Base-by-base conservation (phyloP, 495 filamentous ascomycete species). In the Apodospora peruviana region DNA sequence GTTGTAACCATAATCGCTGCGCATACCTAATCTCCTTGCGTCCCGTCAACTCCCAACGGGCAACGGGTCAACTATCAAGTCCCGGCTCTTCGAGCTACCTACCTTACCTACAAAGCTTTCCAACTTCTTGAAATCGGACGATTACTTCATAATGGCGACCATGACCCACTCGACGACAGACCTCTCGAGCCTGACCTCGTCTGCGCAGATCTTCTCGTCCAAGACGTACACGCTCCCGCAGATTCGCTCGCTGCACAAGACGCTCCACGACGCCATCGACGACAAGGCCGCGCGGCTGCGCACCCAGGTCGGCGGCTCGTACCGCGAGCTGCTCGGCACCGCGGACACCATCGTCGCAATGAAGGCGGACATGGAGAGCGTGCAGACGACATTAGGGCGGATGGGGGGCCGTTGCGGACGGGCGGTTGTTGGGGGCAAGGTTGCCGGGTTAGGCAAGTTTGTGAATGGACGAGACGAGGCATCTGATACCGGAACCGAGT, bases 311-410 rank as follows among this genome's bases (percentile, higher is more conserved):
- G 94, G 93, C n/a, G 87, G 79, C 48, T 86, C 88, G 63, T 98
- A 98, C 66, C 82, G 93, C 60, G 88, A 95, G 53, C 81, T 97
- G 10, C 82, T 98, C 17, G 87, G 87, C 40, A 96, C 94, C 0
- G 93, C 93, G 23, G 90, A 96, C 61, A 80, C 83, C 20, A 98
- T 98, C 58, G 83, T 96, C 22, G 75, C 81, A 41, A 96, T 98
- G 91, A 84, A 90, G 38, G 66, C 59, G 10, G 79, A 89, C 52
- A 91, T 93, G 67, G 77, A 85, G 42, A 60, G 76, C 14, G 85
- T 89, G 18, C 90, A 96, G 62, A 66, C 72, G 0, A 77, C 77
- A 19, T 67, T 97, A 46, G 77, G 77, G 16, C 77, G 79, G 40
- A 81, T 95, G 68, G 90, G 88, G 40, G 75, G 77, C 36, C 77